Percentiles rank a stretch among this genome's conserved stretches.
phyloP scores from a whole-genome alignment of 2,329 filamentous ascomycete species.

The Ramularia collo-cygni region DNA sequence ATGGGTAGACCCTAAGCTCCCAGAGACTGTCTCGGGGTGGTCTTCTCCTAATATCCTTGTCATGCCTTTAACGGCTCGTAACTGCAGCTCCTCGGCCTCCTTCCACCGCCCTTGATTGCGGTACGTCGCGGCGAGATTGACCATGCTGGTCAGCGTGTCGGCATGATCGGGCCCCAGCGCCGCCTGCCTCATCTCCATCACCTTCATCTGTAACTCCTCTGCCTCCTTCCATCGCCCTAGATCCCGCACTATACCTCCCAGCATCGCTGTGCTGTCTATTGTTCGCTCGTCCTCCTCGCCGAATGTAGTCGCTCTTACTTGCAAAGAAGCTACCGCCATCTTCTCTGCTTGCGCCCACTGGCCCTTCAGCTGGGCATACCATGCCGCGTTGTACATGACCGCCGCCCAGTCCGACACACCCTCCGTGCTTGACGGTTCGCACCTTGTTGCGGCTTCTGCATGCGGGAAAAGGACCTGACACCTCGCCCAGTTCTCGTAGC shows the following conservation, averaged over 20 bases:
- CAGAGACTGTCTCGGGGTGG: conserved; percentile 11
- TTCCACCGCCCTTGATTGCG: conserved; percentile 4
- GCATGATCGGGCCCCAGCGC: conserved; percentile 9
- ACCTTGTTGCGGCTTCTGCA: no score
- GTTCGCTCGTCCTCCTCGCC: not conserved
- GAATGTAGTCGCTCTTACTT: not conserved
- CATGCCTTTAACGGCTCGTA: conserved; percentile 4
- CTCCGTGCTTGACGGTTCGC: no score
- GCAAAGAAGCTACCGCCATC: not conserved
- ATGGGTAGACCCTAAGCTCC: no score
- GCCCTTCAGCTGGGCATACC: no score
- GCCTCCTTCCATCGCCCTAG: conserved; percentile 10
- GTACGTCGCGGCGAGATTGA: conserved; percentile 10
- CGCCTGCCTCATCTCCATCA: conserved; percentile 5
- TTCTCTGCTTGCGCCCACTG: not conserved
- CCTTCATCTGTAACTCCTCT: conserved; percentile 7
- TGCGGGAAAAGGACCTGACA: conserved; percentile 31
- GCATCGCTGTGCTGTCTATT: not conserved
- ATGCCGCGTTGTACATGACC: no score
- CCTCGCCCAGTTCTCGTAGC: conserved; percentile 4
- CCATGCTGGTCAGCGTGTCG: conserved; percentile 8
- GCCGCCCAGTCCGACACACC: no score
- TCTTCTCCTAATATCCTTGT: conserved; percentile 5
- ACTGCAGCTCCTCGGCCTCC: conserved; percentile 10
- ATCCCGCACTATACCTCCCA: not conserved